These are phyloP conservation scores for Cytospora leucostoma DNA, from an alignment of 2,329 filamentous ascomycete genomes.

Conservation along the genomic window DNA sequence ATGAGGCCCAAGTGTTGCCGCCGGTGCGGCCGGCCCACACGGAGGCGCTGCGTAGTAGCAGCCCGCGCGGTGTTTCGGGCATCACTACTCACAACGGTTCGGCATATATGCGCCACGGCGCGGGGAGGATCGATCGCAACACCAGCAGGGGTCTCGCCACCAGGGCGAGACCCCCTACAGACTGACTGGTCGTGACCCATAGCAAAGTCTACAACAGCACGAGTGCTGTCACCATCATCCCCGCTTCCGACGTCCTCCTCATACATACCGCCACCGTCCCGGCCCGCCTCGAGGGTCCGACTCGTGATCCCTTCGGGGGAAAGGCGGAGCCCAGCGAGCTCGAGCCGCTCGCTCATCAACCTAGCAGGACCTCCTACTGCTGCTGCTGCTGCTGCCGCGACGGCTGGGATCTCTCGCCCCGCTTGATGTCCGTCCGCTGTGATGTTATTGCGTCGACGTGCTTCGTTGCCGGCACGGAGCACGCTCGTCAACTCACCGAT, in stretches of 20 bases:
- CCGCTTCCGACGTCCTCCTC: not conserved
- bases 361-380: not conserved
- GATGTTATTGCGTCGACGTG: not conserved
- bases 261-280: not conserved
- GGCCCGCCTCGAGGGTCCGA: too few species aligned
- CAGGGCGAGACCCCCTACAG: too few species aligned
- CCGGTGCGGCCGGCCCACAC: not conserved
- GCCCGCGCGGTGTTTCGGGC: not conserved
- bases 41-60: not conserved
- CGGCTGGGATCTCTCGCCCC: not conserved
- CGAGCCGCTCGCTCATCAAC: not conserved
- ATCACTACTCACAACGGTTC: too few species aligned
- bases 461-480: not conserved
- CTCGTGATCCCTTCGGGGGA: not conserved
- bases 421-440: not conserved
- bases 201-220: too few species aligned
- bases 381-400: too few species aligned
- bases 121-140: too few species aligned
- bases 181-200: too few species aligned
- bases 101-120: too few species aligned
- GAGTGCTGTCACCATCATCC: too few species aligned
- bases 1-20: not conserved
- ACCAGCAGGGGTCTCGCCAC: too few species aligned
- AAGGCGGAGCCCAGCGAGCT: not conserved
- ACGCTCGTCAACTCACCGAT: not conserved